phyloP scores from a whole-genome alignment of 345 rosid genomes.

The Moricandia moricandioides region DNA sequence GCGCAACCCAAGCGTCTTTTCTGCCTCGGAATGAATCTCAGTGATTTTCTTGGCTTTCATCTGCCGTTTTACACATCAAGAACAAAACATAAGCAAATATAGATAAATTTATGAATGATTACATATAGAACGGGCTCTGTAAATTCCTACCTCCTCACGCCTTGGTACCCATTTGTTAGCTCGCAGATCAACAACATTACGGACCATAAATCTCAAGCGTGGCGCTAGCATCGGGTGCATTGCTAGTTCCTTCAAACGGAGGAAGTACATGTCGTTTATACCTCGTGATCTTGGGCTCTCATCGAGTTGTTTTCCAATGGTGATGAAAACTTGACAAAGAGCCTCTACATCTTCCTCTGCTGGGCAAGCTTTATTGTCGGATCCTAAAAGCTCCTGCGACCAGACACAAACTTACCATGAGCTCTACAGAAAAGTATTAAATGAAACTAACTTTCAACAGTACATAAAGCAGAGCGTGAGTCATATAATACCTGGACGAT shows the following conservation, averaged over 20 bases:
- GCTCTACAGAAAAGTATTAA: conserved; percentile 2
- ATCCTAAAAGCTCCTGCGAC: conserved; percentile 81
- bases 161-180: conserved; percentile 83
- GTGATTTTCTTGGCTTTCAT: conserved; percentile 73
- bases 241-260: conserved; percentile 61
- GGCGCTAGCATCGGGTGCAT: conserved; percentile 60
- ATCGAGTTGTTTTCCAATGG: conserved; percentile 91
- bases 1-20: conserved; percentile 80
- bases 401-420: not conserved
- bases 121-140: not conserved
- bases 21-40: conserved; percentile 92
- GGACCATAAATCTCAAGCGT: conserved; percentile 76
- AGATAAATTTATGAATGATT: not conserved
- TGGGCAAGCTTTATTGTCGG: conserved; percentile 59
- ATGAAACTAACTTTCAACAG: not conserved
- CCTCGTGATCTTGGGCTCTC: conserved; percentile 62
- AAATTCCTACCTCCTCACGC: conserved; percentile 74
- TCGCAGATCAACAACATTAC: conserved; percentile 80
- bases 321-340: conserved; percentile 77
- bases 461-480: not conserved
- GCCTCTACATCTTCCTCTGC: conserved; percentile 92
- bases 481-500: conserved; percentile 60
- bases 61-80: conserved; percentile 39
- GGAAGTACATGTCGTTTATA: conserved; percentile 63
- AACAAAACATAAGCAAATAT: not conserved